phyloP scores from a whole-genome alignment of 805 yeast species.

The Lipomyces orientalis region DNA sequence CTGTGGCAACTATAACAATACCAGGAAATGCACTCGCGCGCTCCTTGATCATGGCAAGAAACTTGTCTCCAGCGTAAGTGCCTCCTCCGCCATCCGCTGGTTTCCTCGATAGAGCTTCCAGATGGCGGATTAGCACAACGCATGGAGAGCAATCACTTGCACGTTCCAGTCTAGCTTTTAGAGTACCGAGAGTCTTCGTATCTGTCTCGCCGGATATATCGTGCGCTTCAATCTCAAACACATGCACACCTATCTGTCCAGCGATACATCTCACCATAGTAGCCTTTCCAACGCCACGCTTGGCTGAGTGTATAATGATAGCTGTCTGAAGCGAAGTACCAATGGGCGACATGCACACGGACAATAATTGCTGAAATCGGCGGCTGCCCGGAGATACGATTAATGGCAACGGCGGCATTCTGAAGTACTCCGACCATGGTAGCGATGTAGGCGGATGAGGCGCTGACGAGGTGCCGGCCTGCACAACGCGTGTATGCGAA shows the following conservation, averaged over 20 bases:
- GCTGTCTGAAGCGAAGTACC: conserved; percentile 60
- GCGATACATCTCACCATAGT: conserved; percentile 63
- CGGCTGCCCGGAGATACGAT: conserved; percentile 6
- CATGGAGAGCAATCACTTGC: conserved; percentile 54
- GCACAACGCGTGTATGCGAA: conserved; percentile 67
- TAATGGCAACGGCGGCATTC: conserved; percentile 44
- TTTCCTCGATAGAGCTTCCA: conserved; percentile 75
- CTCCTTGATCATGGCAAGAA: conserved; percentile 63
- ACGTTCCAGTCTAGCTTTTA: conserved; percentile 77
- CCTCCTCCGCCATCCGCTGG: conserved; percentile 62
- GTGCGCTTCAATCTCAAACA: conserved; percentile 71
- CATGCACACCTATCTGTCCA: conserved; percentile 65
- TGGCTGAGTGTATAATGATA: conserved; percentile 67
- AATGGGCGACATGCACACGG: conserved; percentile 49
- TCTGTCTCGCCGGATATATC: conserved; percentile 74
- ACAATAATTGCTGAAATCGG: conserved; percentile 15
- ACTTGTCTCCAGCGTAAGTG: conserved; percentile 48
- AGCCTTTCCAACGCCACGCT: conserved; percentile 80
- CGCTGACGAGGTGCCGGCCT: conserved; percentile 59
- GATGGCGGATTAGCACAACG: conserved; percentile 68
- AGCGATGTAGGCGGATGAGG: conserved; percentile 23
- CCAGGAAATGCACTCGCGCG: conserved; percentile 51
- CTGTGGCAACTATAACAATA: conserved; percentile 67
- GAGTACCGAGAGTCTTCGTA: conserved; percentile 74
- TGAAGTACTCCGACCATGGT: conserved; percentile 40